Evolutionary conservation across 2,329 filamentous ascomycete genomes (phyloP), one percentile per base, ranked within the genome.

Genomic region (Hyphodiscus sp.): DNA sequence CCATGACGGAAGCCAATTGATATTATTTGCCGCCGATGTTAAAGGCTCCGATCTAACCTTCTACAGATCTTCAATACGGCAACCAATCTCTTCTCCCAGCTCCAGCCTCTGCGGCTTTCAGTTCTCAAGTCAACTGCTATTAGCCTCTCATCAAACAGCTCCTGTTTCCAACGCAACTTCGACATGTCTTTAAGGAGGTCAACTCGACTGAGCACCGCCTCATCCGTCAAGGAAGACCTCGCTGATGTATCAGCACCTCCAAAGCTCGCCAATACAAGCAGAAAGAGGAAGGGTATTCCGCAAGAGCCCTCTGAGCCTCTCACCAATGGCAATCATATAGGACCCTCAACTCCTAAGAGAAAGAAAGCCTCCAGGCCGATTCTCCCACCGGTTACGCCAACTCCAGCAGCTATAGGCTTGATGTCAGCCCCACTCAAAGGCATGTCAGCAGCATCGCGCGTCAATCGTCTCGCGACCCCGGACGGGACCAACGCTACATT

Each of bases 401-500:
- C 77, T 1, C 76, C 78, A 1, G 73, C 74, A 20, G 73, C 72
- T 38, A 71, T 78, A 30, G 71, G 69, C 7, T 64, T 77, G 51
- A 75, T 79, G 60, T 67, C 71, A 20, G 73, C 70, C 29, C 71
- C 73, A 53, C 67, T 71, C 41, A 68, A 72, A 51, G 70, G 70
- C 53, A 62, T 63, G 19, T 65, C 49, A 5, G 60, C 59, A n/a
- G 58, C 59, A 29, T 52, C 61, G 55, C 4, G 63, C 48, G 23
- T 64, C 38, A 69, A 74, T 49, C 78, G 85, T 20, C 77, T 86
- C 1, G 85, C 83, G 15, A 76, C 83, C 58, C 82, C 85, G 0
- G 78, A 79, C 59, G 71, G 74, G 15, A 87, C 85, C 44, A 89
- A 90, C 66, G 87, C 86, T 1, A 77, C 81, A 1, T 74, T 91